These are phyloP conservation scores for Boletus mariae DNA, from an alignment of 1,284 basidiomycete species.

Conservation along the genomic window DNA sequence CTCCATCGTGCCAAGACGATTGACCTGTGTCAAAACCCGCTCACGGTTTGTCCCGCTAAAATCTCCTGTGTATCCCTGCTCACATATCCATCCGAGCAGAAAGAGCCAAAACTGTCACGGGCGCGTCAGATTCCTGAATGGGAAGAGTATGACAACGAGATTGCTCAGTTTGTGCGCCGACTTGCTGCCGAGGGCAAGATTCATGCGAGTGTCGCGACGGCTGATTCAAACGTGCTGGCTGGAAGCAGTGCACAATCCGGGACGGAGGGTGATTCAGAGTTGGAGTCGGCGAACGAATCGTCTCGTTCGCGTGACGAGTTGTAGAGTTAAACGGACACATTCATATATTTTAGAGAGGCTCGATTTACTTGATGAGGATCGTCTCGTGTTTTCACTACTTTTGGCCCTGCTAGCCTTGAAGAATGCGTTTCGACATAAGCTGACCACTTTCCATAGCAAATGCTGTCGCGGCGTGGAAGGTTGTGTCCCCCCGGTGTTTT, in stretches of 20 bases:
- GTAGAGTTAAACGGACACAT: conserved; percentile 8
- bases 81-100: conserved; percentile 43
- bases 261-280: neutral
- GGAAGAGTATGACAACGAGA: conserved; percentile 87
- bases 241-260: conserved; percentile 31
- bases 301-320: conserved; percentile 22
- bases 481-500: no score
- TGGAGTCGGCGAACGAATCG: neutral
- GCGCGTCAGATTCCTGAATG: conserved; percentile 97
- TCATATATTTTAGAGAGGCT: neutral
- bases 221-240: conserved; percentile 74
- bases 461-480: no score
- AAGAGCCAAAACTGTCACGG: conserved; percentile 92
- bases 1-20: conserved; percentile 83
- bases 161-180: conserved; percentile 66
- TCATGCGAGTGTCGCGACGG: conserved; percentile 60
- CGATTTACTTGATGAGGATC: neutral
- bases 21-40: conserved; percentile 89
- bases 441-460: no score
- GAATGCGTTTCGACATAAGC: neutral
- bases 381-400: no score
- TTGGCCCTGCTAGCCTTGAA: neutral
- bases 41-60: conserved; percentile 61
- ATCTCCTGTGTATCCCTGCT: neutral
- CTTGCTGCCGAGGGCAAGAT: conserved; percentile 67